A percentile compares a stretch with the other conserved stretches of the same genome.
Evolutionary conservation across 495 filamentous ascomycete genomes (phyloP).

Genomic region (Penicillium lividum): DNA sequence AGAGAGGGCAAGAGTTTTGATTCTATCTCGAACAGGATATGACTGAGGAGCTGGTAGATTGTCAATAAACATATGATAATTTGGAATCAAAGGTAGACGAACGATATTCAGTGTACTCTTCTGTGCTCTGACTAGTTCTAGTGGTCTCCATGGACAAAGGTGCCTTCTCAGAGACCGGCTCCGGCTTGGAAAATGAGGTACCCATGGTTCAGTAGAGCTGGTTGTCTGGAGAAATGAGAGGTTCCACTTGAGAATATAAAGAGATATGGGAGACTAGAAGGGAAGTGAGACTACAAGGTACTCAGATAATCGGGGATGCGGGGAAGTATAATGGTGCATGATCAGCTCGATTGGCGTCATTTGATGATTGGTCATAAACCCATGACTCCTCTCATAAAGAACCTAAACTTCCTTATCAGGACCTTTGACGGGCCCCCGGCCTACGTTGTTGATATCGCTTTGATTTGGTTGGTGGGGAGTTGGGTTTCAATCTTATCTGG

Average conservation of each 20-base stretch:
- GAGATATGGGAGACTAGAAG: background rate
- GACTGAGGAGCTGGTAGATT: slow-evolving; percentile 16
- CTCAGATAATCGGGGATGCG: background rate
- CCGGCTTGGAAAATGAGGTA: slow-evolving; percentile 1
- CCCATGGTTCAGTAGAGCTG: background rate
- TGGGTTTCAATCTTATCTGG: background rate
- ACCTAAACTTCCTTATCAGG: background rate
- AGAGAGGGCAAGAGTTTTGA: slow-evolving; percentile 14
- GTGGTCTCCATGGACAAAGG: background rate
- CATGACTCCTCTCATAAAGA: background rate
- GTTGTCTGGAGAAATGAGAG: background rate
- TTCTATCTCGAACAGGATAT: slow-evolving; percentile 21
- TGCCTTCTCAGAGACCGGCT: background rate
- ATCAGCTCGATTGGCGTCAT: background rate
- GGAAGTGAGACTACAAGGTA: background rate
- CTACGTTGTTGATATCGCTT: background rate
- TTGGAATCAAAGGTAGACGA: background rate
- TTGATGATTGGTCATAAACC: background rate
- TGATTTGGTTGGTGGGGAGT: background rate
- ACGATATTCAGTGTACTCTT: background rate
- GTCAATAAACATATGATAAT: background rate
- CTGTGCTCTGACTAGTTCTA: background rate
- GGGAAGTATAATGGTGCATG: background rate
- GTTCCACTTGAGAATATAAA: background rate
- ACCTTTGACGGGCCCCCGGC: background rate